A percentile compares a stretch with the other conserved stretches of the same genome.
phyloP scores from a whole-genome alignment of 768 basidiomycete species.

The Amanita pallidorosea region DNA sequence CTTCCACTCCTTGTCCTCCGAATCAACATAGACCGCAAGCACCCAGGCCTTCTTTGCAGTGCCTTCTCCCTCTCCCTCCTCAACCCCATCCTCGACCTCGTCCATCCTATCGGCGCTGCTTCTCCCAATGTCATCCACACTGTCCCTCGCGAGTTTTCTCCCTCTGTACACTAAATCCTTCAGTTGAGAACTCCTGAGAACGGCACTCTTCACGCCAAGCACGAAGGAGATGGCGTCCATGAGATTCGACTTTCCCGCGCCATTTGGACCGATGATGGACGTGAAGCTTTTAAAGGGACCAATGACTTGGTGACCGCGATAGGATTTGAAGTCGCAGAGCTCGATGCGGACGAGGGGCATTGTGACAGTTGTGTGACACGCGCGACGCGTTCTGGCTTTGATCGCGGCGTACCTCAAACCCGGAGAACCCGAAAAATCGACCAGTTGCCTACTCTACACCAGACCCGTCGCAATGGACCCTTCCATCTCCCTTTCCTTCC shows the following conservation, averaged over 20 bases:
- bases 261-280: slow-evolving; percentile 96
- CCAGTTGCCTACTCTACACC: no score
- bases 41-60: slow-evolving; percentile 95
- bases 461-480: no score
- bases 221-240: slow-evolving; percentile 99
- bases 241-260: slow-evolving; percentile 96
- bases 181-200: slow-evolving; percentile 85
- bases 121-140: slow-evolving; percentile 18
- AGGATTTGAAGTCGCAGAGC: slow-evolving; percentile 95
- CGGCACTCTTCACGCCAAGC: slow-evolving; percentile 89
- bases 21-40: slow-evolving; percentile 79
- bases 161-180: slow-evolving; percentile 96
- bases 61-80: slow-evolving; percentile 54
- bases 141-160: slow-evolving; percentile 45
- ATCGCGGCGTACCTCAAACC: no score
- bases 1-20: slow-evolving; percentile 68
- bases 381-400: no score
- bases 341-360: slow-evolving; percentile 82
- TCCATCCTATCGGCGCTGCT: slow-evolving; percentile 35
- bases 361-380: neutral
- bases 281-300: slow-evolving; percentile 93
- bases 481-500: no score
- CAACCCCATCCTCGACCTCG: slow-evolving; percentile 32
- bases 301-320: slow-evolving; percentile 78
- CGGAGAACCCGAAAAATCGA: no score